These are phyloP conservation scores for Macrocybe gigantea DNA, from an alignment of 768 basidiomycete genomes.

Conservation along the genomic window DNA sequence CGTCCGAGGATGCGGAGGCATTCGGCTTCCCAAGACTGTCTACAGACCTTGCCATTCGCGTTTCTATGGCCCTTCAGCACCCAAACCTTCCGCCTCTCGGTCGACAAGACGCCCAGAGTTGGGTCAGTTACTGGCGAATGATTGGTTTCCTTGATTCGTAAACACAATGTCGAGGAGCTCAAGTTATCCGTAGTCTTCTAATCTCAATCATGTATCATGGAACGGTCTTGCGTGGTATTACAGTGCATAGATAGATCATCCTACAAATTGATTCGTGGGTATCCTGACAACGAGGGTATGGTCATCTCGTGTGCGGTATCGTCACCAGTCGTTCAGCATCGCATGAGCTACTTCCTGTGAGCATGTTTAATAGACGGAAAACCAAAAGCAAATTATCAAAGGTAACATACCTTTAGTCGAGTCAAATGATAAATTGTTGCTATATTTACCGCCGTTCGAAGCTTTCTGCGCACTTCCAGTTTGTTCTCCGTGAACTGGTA, in stretches of 20 bases:
- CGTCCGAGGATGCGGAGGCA: conserved; percentile 13
- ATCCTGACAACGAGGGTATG: too few relatives aligned
- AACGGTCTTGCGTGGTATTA: too few relatives aligned
- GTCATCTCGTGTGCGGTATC: too few relatives aligned
- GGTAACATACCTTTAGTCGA: conserved; percentile 53
- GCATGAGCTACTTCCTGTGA: conserved; percentile 41
- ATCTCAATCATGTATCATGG: too few relatives aligned
- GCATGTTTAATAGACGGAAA: conserved; percentile 1
- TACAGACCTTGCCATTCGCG: conserved; percentile 4
- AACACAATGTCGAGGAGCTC: too few relatives aligned
- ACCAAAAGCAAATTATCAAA: background rate
- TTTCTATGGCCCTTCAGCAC: conserved; percentile 3
- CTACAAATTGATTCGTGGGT: too few relatives aligned
- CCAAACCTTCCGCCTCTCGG: conserved; percentile 5
- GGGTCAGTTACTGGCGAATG: background rate
- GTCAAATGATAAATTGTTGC: conserved; percentile 66
- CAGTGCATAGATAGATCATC: too few relatives aligned
- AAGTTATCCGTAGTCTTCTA: too few relatives aligned
- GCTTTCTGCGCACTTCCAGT: conserved; percentile 60
- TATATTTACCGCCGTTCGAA: conserved; percentile 82
- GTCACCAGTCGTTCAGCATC: conserved; percentile 36
- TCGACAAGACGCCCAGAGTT: conserved; percentile 7
- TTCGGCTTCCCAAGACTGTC: conserved; percentile 15
- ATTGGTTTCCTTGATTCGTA: too few relatives aligned
- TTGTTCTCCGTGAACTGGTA: conserved; percentile 72